These are phyloP conservation scores for Apiotrichum porosum DNA, from an alignment of 1,284 basidiomycete species.

Conservation along the genomic window DNA sequence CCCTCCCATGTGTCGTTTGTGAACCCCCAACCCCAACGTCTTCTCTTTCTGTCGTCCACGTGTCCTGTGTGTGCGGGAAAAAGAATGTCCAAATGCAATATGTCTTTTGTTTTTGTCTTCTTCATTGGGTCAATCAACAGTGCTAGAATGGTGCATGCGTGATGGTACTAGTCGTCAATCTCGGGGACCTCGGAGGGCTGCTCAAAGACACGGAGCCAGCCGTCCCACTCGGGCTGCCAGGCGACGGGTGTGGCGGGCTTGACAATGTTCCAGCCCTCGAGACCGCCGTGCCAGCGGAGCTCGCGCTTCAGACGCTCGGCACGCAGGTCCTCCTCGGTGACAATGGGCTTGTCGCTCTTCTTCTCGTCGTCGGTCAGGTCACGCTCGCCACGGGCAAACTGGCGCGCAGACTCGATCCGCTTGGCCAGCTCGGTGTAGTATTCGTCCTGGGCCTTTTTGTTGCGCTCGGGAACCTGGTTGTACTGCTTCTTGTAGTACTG, in stretches of 20 bases:
- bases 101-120: too few relatives aligned
- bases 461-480: conserved; percentile 58
- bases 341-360: conserved; percentile 63
- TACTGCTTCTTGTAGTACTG: conserved; percentile 63
- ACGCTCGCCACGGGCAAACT: conserved; percentile 68
- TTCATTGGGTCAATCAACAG: too few relatives aligned
- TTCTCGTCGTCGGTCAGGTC: conserved; percentile 80
- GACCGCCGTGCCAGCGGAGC: conserved; percentile 69
- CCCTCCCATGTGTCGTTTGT: too few relatives aligned
- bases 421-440: conserved; percentile 72
- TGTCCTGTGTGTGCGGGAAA: too few relatives aligned
- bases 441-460: conserved; percentile 63
- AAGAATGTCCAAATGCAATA: too few relatives aligned
- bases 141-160: conserved; percentile 1
- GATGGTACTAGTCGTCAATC: not conserved
- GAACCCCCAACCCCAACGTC: too few relatives aligned
- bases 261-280: conserved; percentile 72
- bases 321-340: conserved; percentile 78
- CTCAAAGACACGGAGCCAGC: conserved; percentile 62
- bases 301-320: conserved; percentile 82
- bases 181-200: not conserved
- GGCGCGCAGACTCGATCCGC: conserved; percentile 69
- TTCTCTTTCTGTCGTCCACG: too few relatives aligned
- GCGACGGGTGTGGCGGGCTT: conserved; percentile 59
- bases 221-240: conserved; percentile 72